Evolutionary conservation across 2,329 filamentous ascomycete species (phyloP).

Genomic region (Ophiostoma pallidulum): DNA sequence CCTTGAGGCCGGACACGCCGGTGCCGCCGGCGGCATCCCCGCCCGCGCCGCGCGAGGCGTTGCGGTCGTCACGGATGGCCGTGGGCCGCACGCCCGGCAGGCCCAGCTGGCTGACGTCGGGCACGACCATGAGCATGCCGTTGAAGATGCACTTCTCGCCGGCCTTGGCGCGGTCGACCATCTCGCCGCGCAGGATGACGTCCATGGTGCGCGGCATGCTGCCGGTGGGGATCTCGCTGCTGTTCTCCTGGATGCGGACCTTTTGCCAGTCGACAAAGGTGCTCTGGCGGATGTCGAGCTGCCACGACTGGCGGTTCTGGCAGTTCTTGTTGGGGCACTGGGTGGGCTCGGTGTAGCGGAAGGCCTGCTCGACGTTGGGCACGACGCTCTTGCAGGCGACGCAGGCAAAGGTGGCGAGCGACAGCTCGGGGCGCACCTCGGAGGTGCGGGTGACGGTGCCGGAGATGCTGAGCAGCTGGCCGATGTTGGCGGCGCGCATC

Average conservation of each 20-base stretch:
- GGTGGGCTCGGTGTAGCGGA: conserved; percentile 92
- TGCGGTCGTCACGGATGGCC: conserved; percentile 72
- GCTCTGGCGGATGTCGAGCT: conserved; percentile 90
- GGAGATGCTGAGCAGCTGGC: conserved; percentile 87
- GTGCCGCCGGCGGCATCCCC: conserved; percentile 72
- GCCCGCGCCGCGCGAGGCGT: conserved; percentile 59
- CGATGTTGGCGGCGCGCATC: conserved; percentile 81
- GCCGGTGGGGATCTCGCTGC: conserved; percentile 92
- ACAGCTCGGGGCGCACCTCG: conserved; percentile 89
- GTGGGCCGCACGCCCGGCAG: conserved; percentile 78
- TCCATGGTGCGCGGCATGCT: conserved; percentile 99
- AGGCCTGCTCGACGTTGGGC: conserved; percentile 91
- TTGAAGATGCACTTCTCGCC: conserved; percentile 98
- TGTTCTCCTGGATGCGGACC: conserved; percentile 95
- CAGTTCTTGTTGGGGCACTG: conserved; percentile 87
- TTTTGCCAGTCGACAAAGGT: conserved; percentile 99
- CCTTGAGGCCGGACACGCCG: conserved; percentile 81
- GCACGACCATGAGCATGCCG: conserved; percentile 89
- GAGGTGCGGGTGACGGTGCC: conserved; percentile 95
- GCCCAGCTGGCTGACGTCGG: conserved; percentile 89
- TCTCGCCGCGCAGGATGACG: conserved; percentile 89
- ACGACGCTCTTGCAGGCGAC: conserved; percentile 77
- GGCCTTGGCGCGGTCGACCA: conserved; percentile 93
- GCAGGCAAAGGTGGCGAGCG: conserved; percentile 84
- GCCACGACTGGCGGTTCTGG: conserved; percentile 86